Evolutionary conservation across 176 grass and related monocot species (phyloP).

Genomic region (Eragrostis curvula): DNA sequence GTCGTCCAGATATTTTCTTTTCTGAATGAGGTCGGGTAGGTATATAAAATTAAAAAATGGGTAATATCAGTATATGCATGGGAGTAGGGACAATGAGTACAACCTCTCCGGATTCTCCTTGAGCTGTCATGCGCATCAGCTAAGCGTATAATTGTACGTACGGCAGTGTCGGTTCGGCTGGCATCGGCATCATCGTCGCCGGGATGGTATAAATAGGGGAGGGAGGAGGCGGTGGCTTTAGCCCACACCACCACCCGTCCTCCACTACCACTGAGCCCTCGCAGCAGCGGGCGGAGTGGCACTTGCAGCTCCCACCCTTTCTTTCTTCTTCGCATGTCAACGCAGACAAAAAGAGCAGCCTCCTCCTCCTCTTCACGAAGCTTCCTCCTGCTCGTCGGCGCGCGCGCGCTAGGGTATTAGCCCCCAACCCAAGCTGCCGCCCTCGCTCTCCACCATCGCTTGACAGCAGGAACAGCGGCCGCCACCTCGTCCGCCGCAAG

Average conservation of each 20-base stretch:
- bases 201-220: constrained; percentile 23
- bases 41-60: too few species aligned
- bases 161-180: neutral
- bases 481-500: neutral
- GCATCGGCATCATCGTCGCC: neutral
- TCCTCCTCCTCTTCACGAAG: neutral
- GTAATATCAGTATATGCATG: too few species aligned
- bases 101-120: neutral
- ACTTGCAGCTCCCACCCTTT: neutral
- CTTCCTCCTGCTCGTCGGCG: neutral
- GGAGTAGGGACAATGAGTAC: too few species aligned
- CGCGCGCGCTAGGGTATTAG: neutral
- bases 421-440: neutral
- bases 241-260: neutral
- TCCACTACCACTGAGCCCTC: neutral
- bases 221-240: neutral
- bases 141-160: neutral
- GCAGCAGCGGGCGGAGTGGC: neutral
- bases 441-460: too few species aligned
- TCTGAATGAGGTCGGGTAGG: too few species aligned
- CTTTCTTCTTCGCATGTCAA: constrained; percentile 35
- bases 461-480: neutral
- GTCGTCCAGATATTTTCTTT: too few species aligned
- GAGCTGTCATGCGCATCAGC: neutral
- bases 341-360: constrained; percentile 36